Evolutionary conservation across 2,329 filamentous ascomycete genomes (phyloP), one percentile per base, ranked within the genome.

Genomic region (Aspergillus glaucus): DNA sequence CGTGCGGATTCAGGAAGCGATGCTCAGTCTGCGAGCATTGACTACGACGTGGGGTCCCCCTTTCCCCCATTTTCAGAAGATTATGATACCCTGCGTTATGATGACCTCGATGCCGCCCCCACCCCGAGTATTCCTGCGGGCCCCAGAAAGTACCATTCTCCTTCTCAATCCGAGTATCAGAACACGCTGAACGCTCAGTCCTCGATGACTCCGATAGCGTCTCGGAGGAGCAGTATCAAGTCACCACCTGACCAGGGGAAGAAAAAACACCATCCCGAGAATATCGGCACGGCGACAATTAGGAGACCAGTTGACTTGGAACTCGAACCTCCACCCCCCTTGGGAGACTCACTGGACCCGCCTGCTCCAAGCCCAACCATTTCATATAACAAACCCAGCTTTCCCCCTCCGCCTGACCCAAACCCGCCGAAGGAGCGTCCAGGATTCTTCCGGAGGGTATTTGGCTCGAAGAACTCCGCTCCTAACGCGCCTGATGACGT

Each of bases 391-490:
- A 80, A 80, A 50, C 58, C 69, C 14, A 62, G 67, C 21, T 65
- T 71, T 21, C 62, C 67, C 39, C 62, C 67, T 39, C 67, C 64
- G 52, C 67, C 65, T 52, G 72, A 62, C 54, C 68, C 69, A 53
- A 72, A 62, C 53, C 73, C 67, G 56, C 74, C 75, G 46, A 88
- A 86, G 63, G 85, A 88, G 61, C 82, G 84, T 49, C 87, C 81
- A 7, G 91, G 93, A 17, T 97, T 98, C 74, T 97, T 97, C 74
- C 84, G 89, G 59, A 83, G 92, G 54, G 87, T 97, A 36, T 97
- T 97, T 73, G 88, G 86, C 36, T 86, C 85, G 8, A 87, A 79
- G 63, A 79, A 71, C 44, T 75, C 66, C 4, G 8, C 22, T 54
- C 51, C 60, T n/a, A 45, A 54, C 9, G 8, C 22, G 54, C 52